Conservation (phyloP, 371 early-diverging fungal genomes). For the Mucor velutinosus region DNA sequence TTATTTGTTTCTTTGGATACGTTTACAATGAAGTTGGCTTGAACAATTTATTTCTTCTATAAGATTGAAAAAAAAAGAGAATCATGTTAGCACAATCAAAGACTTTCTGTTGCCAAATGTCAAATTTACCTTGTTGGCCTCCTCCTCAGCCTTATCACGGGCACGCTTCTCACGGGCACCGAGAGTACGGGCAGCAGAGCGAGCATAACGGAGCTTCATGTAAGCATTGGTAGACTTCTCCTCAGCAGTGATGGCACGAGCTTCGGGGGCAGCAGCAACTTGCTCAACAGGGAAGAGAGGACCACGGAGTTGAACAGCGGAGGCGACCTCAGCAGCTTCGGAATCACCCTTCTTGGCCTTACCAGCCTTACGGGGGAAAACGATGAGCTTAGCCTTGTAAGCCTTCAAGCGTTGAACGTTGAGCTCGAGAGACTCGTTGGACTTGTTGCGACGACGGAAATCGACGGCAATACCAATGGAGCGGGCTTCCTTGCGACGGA, state of each 20-base stretch:
- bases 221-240: constrained; percentile 84
- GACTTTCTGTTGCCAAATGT: neutral
- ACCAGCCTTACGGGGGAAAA: constrained; percentile 75
- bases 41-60: constrained; percentile 43
- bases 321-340: constrained; percentile 62
- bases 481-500: constrained; percentile 93
- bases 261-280: constrained; percentile 65
- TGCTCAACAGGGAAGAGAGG: constrained; percentile 77
- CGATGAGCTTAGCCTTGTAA: constrained; percentile 91
- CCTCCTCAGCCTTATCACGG: constrained; percentile 82
- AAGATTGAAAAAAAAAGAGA: constrained; percentile 3
- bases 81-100: neutral
- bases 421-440: constrained; percentile 91
- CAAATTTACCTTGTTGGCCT: constrained; percentile 72
- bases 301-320: constrained; percentile 76
- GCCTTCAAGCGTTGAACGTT: constrained; percentile 98
- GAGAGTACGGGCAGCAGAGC: constrained; percentile 77
- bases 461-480: constrained; percentile 98
- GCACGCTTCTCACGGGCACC: constrained; percentile 86
- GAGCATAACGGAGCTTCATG: constrained; percentile 88
- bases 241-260: constrained; percentile 82
- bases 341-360: constrained; percentile 81
- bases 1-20: constrained; percentile 15
- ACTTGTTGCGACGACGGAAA: constrained; percentile 97
- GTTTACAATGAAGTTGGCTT: neutral